Base-by-base conservation (phyloP, 2,329 filamentous ascomycete genomes). In the Sclerotinia subarctica region DNA sequence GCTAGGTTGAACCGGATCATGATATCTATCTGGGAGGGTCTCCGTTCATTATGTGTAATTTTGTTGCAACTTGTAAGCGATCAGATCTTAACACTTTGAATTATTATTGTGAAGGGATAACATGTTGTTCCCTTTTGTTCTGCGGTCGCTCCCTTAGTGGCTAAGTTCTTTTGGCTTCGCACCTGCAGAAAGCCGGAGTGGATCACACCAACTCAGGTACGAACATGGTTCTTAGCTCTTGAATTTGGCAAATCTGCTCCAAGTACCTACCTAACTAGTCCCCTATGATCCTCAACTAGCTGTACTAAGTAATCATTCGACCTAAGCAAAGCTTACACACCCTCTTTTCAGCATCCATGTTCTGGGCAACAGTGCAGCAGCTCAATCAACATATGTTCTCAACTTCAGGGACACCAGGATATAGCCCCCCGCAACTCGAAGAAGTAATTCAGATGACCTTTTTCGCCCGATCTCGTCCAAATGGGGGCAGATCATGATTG, bases 121-220 rank as follows among this genome's bases (percentile, higher is more conserved):
- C 67, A 60, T 56, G 19, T 29, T 57, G 29, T 62, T 44, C 53
- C 53, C 54, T 51, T 52, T 49, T 29, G 38, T 56, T 68, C 52
- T 66, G 46, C 64, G 46, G 52, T 54, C 35, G 26, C 60, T 44
- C 53, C 56, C 35, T 63, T 32, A 38, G 49, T 42, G 32, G 58
- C 46, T 68, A 56, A 49, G 38, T 57, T n/a, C 57, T 26, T 62
- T 42, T 56, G 17, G 35, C 24, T 42, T 67, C 56, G 19, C 59
- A 49, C 42, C 69, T 72, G 68, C 66, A 72, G 70, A 56, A 65
- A 56, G 58, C 64, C 65, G 70, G 70, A 38, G 62, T 49, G 53
- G 65, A 67, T 72, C 51, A 64, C 68, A 69, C 70, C 67, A 67
- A 70, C 60, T 72, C 71, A 72, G 71, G 71, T 72, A 72, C 71